Conservation (phyloP, 768 basidiomycete species). For the Ephemerocybe angulata region DNA sequence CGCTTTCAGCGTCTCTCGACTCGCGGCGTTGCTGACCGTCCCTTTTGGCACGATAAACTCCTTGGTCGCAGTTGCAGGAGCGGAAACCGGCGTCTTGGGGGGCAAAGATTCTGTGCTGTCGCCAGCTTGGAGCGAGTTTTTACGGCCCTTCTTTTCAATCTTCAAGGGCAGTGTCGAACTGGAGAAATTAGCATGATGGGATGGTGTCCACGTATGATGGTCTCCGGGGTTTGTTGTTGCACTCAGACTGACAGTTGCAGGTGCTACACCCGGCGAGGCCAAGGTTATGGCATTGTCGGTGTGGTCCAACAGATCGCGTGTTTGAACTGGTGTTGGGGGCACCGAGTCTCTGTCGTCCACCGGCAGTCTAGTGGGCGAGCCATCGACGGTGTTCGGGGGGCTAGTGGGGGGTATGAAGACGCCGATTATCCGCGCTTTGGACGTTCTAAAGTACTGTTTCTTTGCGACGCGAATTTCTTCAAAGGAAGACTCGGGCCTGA, state of each 20-base stretch:
- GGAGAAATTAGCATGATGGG: not conserved
- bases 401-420: constrained; percentile 1
- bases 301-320: not conserved
- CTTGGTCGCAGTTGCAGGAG: not conserved
- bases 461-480: constrained; percentile 6
- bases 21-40: not conserved
- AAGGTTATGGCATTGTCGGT: not conserved
- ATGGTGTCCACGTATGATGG: not conserved
- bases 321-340: not conserved
- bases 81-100: not conserved
- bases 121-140: not conserved
- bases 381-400: not conserved
- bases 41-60: constrained; percentile 3
- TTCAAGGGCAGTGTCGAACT: constrained; percentile 1
- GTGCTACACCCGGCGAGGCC: not conserved
- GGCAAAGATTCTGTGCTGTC: not conserved
- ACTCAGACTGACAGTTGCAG: not conserved
- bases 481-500: constrained; percentile 9
- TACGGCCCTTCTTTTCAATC: not conserved
- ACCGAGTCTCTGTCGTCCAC: constrained; percentile 8
- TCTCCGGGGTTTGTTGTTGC: not conserved
- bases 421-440: constrained; percentile 8
- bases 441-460: constrained; percentile 6
- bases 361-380: constrained; percentile 1
- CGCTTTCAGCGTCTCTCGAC: not conserved